A percentile compares a stretch with the other conserved stretches of the same genome.
Conservation (phyloP, 805 yeast genomes). For the Sugiyamaella qingdaonensis region DNA sequence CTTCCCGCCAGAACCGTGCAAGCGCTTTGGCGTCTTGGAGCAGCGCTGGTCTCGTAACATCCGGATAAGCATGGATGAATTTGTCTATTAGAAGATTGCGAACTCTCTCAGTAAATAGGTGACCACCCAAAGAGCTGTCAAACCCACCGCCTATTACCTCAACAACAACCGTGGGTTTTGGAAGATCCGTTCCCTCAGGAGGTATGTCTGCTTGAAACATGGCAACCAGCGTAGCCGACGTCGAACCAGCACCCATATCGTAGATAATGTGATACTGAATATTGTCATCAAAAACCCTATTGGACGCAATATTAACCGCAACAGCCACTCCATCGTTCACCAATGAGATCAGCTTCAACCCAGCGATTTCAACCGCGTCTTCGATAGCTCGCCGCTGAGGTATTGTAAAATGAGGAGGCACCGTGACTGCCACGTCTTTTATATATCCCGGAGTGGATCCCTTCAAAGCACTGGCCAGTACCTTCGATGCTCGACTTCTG, state of each 20-base stretch:
- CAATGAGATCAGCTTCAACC: slow-evolving; percentile 57
- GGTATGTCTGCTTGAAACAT: slow-evolving; percentile 44
- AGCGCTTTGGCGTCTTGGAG: slow-evolving; percentile 50
- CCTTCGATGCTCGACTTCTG: slow-evolving; percentile 56
- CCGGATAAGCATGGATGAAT: slow-evolving; percentile 43
- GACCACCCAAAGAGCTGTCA: slow-evolving; percentile 72
- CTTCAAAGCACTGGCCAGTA: slow-evolving; percentile 42
- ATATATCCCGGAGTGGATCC: slow-evolving; percentile 43
- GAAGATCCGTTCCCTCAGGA: slow-evolving; percentile 14
- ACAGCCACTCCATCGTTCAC: slow-evolving; percentile 93
- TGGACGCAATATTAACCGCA: slow-evolving; percentile 72
- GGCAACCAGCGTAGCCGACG: slow-evolving; percentile 80
- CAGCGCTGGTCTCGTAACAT: slow-evolving; percentile 39
- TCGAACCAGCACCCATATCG: slow-evolving; percentile 92
- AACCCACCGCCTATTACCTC: slow-evolving; percentile 70
- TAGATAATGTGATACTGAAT: slow-evolving; percentile 65
- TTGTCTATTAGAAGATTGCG: slow-evolving; percentile 56
- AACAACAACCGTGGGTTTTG: slow-evolving; percentile 35
- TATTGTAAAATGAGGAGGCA: slow-evolving; percentile 66
- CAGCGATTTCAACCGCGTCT: slow-evolving; percentile 71
- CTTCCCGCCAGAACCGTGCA: slow-evolving; percentile 69
- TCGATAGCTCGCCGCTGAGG: slow-evolving; percentile 64
- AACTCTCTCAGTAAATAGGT: slow-evolving; percentile 60
- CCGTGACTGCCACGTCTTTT: slow-evolving; percentile 66
- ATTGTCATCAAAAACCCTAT: slow-evolving; percentile 43